A percentile compares a stretch with the other conserved stretches of the same genome.
Conservation (phyloP, 2,329 filamentous ascomycete species). For the Diaporthe caulivora region DNA sequence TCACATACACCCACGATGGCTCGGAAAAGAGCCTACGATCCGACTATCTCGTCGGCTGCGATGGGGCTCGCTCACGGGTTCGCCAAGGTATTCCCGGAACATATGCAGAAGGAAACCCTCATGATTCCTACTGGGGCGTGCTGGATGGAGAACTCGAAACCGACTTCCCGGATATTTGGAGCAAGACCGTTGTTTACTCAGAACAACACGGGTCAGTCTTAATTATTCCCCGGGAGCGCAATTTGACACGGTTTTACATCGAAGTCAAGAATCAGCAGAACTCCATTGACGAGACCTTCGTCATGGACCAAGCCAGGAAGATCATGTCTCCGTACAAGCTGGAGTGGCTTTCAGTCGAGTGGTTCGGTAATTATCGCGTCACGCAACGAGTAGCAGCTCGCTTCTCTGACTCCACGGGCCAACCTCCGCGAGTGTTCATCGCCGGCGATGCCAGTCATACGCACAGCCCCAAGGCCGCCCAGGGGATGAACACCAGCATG, state of each 20-base stretch:
- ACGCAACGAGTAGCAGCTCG: constrained; percentile 78
- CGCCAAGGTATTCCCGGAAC: constrained; percentile 71
- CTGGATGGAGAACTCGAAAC: constrained; percentile 78
- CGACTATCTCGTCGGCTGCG: constrained; percentile 36
- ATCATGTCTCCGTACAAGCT: constrained; percentile 71
- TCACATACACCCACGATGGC: constrained; percentile 51
- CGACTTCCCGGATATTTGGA: constrained; percentile 81
- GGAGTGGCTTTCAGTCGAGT: constrained; percentile 71
- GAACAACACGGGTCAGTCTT: constrained; percentile 77
- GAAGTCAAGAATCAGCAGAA: constrained; percentile 64
- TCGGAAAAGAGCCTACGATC: constrained; percentile 42
- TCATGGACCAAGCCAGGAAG: constrained; percentile 74
- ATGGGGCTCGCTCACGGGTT: constrained; percentile 79
- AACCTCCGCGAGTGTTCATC: constrained; percentile 70
- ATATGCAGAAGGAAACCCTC: constrained; percentile 68
- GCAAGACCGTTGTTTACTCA: constrained; percentile 77
- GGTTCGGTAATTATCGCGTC: constrained; percentile 80
- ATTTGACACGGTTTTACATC: constrained; percentile 76
- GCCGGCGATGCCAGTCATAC: constrained; percentile 79
- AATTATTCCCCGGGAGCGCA: constrained; percentile 78
- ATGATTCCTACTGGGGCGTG: constrained; percentile 74
- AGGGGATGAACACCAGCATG: constrained; percentile 75
- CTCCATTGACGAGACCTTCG: constrained; percentile 69
- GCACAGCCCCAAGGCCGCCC: constrained; percentile 78
- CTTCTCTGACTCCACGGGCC: constrained; percentile 68